Base-by-base conservation (phyloP, 1,284 basidiomycete species). In the Agroathelia rolfsii region DNA sequence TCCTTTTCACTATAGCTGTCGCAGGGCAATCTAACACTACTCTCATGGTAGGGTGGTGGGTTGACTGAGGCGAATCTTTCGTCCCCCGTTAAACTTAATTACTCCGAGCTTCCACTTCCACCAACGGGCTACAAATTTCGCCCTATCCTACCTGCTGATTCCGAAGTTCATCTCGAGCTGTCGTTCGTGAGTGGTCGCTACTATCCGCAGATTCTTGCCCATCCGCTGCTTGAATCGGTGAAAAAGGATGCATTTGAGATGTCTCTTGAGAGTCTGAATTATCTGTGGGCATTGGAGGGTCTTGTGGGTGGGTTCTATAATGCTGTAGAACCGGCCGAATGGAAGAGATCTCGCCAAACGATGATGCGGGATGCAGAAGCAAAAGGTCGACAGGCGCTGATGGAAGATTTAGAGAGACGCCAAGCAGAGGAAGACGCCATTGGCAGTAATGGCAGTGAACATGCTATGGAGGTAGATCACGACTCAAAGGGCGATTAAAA, bases 151-250 rank as follows among this genome's bases (percentile, higher is more conserved):
- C 47, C 58, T 1, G 59, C 69, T n/a, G 77, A 69, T 1, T 56
- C 70, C 42, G 80, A 86, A 52, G 70, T 65, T 15, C 64, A 79
- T 13, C 43, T 84, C 7, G 74, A 76, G 3, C 61, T 85, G 20
- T 68, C 71, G 15, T 55, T 83, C 35, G 64, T 86, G 37, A 69
- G 70, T 24, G 82, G 82, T 19, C 64, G 82, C 34, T 86, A 86
- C 51, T 86, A 86, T 49, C 76, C 82, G 4, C 55, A 62, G 6
- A 58, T 86, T 13, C 61, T 81, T 18, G 46, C 56, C 8, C 80
- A 84, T 45, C 76, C 77, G 0, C 56, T 73, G 16, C 52, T 83
- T 24, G 51, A 54, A 8, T 47, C 53, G 3, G 44, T 44, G 18
- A 45, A 78, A 4, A 47, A 57, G 17, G 46, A 54, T n/a, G 66